These are phyloP conservation scores for Solanum rostratum DNA, from an alignment of 257 asterid species.

Conservation along the genomic window DNA sequence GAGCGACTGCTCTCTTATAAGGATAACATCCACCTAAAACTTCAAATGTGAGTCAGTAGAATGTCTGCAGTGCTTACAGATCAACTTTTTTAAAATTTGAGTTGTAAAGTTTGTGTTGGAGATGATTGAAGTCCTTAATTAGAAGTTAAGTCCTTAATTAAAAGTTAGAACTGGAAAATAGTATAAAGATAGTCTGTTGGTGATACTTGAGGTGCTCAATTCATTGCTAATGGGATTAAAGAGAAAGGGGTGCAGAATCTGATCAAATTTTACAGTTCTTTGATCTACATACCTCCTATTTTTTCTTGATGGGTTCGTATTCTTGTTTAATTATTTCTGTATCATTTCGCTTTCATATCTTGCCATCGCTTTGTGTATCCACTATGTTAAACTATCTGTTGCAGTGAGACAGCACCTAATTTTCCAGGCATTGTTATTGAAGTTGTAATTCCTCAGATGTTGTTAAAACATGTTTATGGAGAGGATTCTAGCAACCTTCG, in stretches of 20 bases:
- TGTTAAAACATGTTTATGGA: conserved; percentile 5
- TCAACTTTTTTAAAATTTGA: not conserved
- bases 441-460: conserved; percentile 9
- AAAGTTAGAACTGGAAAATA: not conserved
- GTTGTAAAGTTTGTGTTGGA: not conserved
- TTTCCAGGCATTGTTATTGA: not conserved
- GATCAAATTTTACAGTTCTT: not conserved
- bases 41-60: not conserved
- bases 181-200: not conserved
- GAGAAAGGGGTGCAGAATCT: not conserved
- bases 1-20: not conserved
- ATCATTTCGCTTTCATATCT: not conserved
- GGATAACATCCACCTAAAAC: not conserved
- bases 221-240: not conserved
- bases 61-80: not conserved
- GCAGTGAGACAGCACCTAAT: conserved; percentile 1
- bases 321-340: not conserved
- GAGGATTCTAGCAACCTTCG: conserved; percentile 6
- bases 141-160: not conserved
- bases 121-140: not conserved
- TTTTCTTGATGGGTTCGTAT: not conserved
- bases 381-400: not conserved
- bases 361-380: not conserved
- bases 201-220: not conserved
- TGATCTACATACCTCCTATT: not conserved